Conservation (phyloP, 1,139 yeast genomes). For the Pichia sp. region DNA sequence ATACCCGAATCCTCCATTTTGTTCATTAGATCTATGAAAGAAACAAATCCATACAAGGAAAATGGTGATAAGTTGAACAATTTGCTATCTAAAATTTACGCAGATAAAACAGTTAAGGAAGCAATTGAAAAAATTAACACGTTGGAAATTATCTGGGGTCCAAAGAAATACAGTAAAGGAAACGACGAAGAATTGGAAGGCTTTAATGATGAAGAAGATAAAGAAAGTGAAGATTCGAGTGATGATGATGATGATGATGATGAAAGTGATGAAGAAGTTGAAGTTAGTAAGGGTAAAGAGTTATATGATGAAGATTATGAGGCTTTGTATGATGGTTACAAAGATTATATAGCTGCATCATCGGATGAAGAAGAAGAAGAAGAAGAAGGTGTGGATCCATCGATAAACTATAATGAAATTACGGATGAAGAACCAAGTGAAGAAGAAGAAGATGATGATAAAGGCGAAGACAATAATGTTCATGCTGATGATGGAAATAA, state of each 20-base stretch:
- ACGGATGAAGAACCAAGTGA: conserved; percentile 48
- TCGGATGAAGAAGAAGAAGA: conserved; percentile 42
- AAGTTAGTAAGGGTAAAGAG: not conserved
- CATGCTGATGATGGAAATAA: conserved; percentile 18
- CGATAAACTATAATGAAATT: conserved; percentile 51
- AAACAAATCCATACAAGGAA: conserved; percentile 43
- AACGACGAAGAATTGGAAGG: conserved; percentile 19
- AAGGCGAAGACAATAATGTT: not conserved
- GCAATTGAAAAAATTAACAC: conserved; percentile 46
- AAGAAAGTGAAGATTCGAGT: conserved; percentile 16
- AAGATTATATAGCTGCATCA: conserved; percentile 48
- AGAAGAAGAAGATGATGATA: conserved; percentile 18
- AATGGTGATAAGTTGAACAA: conserved; percentile 38
- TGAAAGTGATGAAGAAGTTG: conserved; percentile 17
- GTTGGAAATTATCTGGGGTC: conserved; percentile 48
- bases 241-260: conserved; percentile 19
- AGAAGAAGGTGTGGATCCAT: conserved; percentile 33
- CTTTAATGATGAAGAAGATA: conserved; percentile 27
- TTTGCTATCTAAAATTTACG: conserved; percentile 54
- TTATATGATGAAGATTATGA: conserved; percentile 14
- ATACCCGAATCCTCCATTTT: conserved; percentile 30
- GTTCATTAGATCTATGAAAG: conserved; percentile 26
- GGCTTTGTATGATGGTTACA: conserved; percentile 40
- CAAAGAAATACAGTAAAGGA: conserved; percentile 20
- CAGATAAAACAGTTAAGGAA: conserved; percentile 45